Percentiles rank a stretch among this genome's conserved stretches.
These are phyloP conservation scores for Eucalyptus pauciflora DNA, from an alignment of 345 rosid species.

Conservation along the genomic window DNA sequence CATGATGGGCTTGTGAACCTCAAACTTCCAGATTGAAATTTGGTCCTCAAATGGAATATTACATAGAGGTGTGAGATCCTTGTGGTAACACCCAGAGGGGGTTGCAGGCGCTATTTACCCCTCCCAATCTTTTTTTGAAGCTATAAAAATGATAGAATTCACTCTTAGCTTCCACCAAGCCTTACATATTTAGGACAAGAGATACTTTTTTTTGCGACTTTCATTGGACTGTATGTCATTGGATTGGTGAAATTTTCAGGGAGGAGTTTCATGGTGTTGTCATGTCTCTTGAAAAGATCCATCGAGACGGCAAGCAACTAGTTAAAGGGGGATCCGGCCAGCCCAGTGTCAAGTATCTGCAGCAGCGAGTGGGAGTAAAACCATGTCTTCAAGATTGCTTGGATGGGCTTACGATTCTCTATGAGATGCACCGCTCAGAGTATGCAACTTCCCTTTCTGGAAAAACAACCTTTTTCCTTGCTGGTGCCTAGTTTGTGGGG, in stretches of 20 bases:
- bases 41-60: background rate
- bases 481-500: background rate
- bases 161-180: background rate
- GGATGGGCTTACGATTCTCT: constrained; percentile 58
- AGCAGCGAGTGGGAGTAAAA: constrained; percentile 54
- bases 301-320: constrained; percentile 38
- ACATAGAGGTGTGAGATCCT: background rate
- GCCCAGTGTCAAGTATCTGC: constrained; percentile 24
- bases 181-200: background rate
- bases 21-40: background rate
- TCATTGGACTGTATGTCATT: background rate
- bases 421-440: constrained; percentile 69
- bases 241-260: constrained; percentile 10
- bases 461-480: background rate
- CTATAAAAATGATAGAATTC: background rate
- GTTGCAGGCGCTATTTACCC: background rate
- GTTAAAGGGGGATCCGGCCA: constrained; percentile 37
- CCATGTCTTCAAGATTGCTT: constrained; percentile 61
- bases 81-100: background rate
- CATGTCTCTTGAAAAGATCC: constrained; percentile 37
- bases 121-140: background rate
- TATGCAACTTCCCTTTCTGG: constrained; percentile 5
- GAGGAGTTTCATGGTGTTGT: constrained; percentile 52
- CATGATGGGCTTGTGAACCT: background rate
- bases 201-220: background rate